Evolutionary conservation across 306 rosid genomes (phyloP).

Genomic region (Nissolia schottii): DNA sequence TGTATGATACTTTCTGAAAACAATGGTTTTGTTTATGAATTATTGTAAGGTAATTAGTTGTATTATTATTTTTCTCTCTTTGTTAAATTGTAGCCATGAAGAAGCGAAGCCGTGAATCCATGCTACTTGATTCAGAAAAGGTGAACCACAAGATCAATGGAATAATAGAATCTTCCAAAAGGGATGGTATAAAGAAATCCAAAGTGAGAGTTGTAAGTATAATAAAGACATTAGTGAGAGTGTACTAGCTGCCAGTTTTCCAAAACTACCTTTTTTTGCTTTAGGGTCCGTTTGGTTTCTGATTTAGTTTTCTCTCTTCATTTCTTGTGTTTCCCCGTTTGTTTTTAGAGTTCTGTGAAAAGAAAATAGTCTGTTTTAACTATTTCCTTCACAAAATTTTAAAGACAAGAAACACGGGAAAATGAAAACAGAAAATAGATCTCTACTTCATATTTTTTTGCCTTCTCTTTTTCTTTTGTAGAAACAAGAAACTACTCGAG

Average conservation of each 20-base stretch:
- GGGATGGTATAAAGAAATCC: conserved; percentile 40
- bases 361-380: too few species aligned
- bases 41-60: conserved; percentile 21
- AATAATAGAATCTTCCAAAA: conserved; percentile 34
- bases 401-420: too few species aligned
- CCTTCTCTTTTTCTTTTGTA: conserved; percentile 34
- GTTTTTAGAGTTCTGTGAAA: too few species aligned
- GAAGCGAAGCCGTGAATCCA: conserved; percentile 63
- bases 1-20: conserved; percentile 15
- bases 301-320: background rate
- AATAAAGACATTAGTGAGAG: conserved; percentile 2
- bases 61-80: background rate
- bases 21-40: background rate
- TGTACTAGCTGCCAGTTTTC: conserved; percentile 13
- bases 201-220: conserved; percentile 41
- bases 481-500: conserved; percentile 38
- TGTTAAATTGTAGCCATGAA: conserved; percentile 52
- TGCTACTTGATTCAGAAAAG: conserved; percentile 50
- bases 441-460: too few species aligned
- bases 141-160: conserved; percentile 35
- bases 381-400: too few species aligned
- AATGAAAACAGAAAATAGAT: too few species aligned
- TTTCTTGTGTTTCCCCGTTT: conserved; percentile 17
- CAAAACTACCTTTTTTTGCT: conserved; percentile 20
- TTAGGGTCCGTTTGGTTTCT: too few species aligned